Base-by-base conservation (phyloP, 139 green algal genomes). In the Picochlorum sp. region DNA sequence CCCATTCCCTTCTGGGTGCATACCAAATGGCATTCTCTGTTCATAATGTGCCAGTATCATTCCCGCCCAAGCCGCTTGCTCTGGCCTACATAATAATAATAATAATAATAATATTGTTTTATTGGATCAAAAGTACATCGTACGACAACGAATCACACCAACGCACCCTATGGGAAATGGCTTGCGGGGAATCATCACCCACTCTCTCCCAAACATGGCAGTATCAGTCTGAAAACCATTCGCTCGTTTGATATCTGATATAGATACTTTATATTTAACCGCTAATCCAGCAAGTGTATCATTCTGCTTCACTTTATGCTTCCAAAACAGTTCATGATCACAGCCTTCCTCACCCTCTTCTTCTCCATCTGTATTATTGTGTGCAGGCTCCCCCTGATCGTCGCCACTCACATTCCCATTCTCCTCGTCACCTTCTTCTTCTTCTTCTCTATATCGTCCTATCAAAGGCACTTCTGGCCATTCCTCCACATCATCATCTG, bases 261-360 rank as follows among this genome's bases (percentile, higher is more conserved):
- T 86, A 65, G 84, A 80, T 13, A 92, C 77, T 41, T 86, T 78
- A 59, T 95, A 95, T 56, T 71, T 82, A 18, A 95, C 74, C 1
- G 89, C 89, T 6, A 95, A 61, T 1, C 89, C 89, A 8, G 86
- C 86, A 15, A 95, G 61, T 3, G 86, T 95, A 65, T 95, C 89
- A 23, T 81, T 30, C 62, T 92, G 94, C 9, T 70, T 61, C 8
- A 95, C 71, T 88, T 95, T 76, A 49, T 75, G 15, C 34, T 41
- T 41, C 34, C 34, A 41, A 41, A 41, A 41, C 34, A 41, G 34
- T 41, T 41, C 34, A 41, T 11, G 8, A 4, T 41, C 34, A 41
- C 34, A 9, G 2, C 34, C 34, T 9, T 41, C 34, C 7, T 41
- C 34, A 0, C 8, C 8, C 2, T 41, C 34, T 4, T 41, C 34